Evolutionary conservation across 768 basidiomycete species (phyloP).

Genomic region (Leccinum barrowsii): DNA sequence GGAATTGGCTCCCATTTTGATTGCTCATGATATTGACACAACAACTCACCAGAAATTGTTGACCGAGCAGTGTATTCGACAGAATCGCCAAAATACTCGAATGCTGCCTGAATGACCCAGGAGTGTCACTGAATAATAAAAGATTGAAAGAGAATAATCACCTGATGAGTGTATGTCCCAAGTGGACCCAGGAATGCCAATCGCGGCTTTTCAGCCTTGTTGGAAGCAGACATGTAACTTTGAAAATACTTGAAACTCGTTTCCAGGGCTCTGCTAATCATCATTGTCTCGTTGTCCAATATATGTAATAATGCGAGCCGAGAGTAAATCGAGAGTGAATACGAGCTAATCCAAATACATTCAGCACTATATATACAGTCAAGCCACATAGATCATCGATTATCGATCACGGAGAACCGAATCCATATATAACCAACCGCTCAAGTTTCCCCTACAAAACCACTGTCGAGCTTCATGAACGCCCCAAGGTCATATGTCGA

Average conservation of each 20-base stretch:
- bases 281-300: constrained; percentile 1
- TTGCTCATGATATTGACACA: neutral
- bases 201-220: constrained; percentile 15
- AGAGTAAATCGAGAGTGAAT: neutral
- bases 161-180: constrained; percentile 73
- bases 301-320: neutral
- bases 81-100: constrained; percentile 41
- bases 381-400: neutral
- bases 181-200: constrained; percentile 63
- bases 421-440: neutral
- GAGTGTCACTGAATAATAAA: constrained; percentile 19
- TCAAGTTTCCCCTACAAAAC: constrained; percentile 6
- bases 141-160: constrained; percentile 15
- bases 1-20: neutral
- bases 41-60: constrained; percentile 39
- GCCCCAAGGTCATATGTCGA: constrained; percentile 7
- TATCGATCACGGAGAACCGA: neutral
- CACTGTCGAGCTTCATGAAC: constrained; percentile 10
- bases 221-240: constrained; percentile 6
- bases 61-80: constrained; percentile 41
- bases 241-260: constrained; percentile 7
- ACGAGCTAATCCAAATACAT: neutral
- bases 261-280: constrained; percentile 2
- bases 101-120: constrained; percentile 38
- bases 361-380: neutral